Percentiles rank a stretch among this genome's conserved stretches.
Evolutionary conservation across 208 protist genomes (phyloP).

Genomic region (Leishmania lainsoni): DNA sequence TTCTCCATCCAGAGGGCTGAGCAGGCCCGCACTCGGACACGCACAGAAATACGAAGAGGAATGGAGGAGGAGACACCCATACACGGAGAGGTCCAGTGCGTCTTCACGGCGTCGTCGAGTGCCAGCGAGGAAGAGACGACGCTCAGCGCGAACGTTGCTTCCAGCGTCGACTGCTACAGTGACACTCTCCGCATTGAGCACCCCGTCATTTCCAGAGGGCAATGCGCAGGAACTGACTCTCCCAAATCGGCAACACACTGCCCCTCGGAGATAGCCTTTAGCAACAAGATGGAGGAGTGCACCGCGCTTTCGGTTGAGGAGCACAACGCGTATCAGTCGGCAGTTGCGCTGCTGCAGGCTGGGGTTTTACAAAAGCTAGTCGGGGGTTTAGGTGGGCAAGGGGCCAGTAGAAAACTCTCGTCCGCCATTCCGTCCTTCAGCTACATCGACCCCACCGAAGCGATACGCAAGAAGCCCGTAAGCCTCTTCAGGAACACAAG

Average conservation of each 20-base stretch:
- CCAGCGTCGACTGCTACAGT: background rate
- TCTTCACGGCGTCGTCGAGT: background rate
- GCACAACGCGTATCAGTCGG: slow-evolving; percentile 30
- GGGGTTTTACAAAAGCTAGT: slow-evolving; percentile 3
- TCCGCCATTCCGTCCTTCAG: slow-evolving; percentile 5
- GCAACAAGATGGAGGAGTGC: slow-evolving; percentile 17
- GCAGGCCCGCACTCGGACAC: background rate
- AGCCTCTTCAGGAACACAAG: slow-evolving; percentile 4
- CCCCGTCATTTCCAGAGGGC: slow-evolving; percentile 11
- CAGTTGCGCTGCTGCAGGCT: slow-evolving; percentile 32
- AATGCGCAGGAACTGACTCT: slow-evolving; percentile 4
- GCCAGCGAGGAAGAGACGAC: background rate
- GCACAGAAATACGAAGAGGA: background rate
- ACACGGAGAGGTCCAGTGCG: background rate
- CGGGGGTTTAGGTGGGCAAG: background rate
- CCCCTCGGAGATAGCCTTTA: slow-evolving; percentile 11
- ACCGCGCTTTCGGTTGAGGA: slow-evolving; percentile 16
- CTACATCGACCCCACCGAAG: slow-evolving; percentile 15
- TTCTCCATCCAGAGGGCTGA: background rate
- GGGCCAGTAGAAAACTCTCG: background rate
- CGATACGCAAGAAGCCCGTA: slow-evolving; percentile 1
- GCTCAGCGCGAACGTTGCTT: background rate
- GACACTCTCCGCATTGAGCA: slow-evolving; percentile 31
- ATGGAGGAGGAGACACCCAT: background rate
- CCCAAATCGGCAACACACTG: slow-evolving; percentile 22